Evolutionary conservation across 1,139 yeast genomes (phyloP).

Genomic region (Suhomyces bolitotheri): DNA sequence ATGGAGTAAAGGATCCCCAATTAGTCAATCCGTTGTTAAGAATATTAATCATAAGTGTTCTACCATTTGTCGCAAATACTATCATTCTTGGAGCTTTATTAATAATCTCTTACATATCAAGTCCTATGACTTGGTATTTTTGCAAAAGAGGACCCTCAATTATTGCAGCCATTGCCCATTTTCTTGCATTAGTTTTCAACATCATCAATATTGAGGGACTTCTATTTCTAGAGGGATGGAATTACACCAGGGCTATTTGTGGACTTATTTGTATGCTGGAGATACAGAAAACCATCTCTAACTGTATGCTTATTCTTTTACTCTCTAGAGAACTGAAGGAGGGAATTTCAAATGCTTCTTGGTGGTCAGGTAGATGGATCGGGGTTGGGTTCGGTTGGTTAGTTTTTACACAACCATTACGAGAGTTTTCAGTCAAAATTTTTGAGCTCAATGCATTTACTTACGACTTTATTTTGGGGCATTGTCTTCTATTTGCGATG

Average conservation of each 20-base stretch:
- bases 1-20: constrained; percentile 37
- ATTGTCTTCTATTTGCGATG: constrained; percentile 50
- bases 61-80: constrained; percentile 51
- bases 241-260: constrained; percentile 46
- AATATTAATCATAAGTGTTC: constrained; percentile 41
- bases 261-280: constrained; percentile 45
- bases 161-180: constrained; percentile 47
- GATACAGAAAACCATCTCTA: constrained; percentile 49
- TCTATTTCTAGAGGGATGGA: constrained; percentile 56
- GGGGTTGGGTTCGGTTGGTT: constrained; percentile 54
- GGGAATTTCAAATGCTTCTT: constrained; percentile 52
- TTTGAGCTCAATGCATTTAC: constrained; percentile 57
- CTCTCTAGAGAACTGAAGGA: constrained; percentile 53
- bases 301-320: constrained; percentile 36
- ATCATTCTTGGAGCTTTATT: constrained; percentile 39
- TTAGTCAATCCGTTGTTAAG: constrained; percentile 41
- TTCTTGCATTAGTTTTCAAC: constrained; percentile 43
- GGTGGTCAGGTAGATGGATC: constrained; percentile 74
- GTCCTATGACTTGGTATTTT: constrained; percentile 45
- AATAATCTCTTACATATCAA: constrained; percentile 42
- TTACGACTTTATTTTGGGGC: constrained; percentile 54
- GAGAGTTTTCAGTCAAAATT: constrained; percentile 56
- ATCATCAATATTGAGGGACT: constrained; percentile 49
- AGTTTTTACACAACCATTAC: constrained; percentile 50
- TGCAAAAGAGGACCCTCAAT: constrained; percentile 43